These are phyloP conservation scores for Areca catechu DNA, from an alignment of 176 grass and related monocot species.

Conservation along the genomic window DNA sequence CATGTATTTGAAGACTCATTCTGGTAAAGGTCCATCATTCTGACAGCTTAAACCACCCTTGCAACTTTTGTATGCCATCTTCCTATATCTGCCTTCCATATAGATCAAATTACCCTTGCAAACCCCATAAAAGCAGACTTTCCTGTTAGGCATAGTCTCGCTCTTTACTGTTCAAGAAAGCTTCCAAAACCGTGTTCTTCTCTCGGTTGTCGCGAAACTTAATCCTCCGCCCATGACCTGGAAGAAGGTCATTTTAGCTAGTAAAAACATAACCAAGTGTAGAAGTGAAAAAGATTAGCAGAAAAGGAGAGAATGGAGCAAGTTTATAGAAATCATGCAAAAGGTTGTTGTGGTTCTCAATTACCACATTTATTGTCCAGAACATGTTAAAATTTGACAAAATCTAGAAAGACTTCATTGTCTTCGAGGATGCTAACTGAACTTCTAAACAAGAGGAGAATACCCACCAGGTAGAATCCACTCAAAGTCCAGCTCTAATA, in stretches of 20 bases:
- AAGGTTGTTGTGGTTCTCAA: background rate
- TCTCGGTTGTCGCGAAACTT: slow-evolving; percentile 24
- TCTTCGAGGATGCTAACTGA: too few relatives aligned
- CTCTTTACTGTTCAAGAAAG: slow-evolving; percentile 17
- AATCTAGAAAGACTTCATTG: background rate
- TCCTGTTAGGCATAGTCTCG: background rate
- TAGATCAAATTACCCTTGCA: too few relatives aligned
- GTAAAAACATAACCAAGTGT: background rate
- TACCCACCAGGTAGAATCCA: slow-evolving; percentile 65
- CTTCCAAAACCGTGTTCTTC: slow-evolving; percentile 32
- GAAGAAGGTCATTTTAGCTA: background rate
- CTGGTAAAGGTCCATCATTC: too few relatives aligned
- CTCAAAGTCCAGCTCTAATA: slow-evolving; percentile 42
- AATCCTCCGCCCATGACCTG: slow-evolving; percentile 37
- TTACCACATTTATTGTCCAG: background rate
- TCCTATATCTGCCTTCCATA: too few relatives aligned
- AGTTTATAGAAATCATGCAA: slow-evolving; percentile 4
- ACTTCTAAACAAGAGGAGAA: background rate
- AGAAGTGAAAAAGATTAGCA: background rate
- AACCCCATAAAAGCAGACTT: too few relatives aligned
- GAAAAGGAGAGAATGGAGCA: background rate
- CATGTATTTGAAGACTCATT: too few relatives aligned
- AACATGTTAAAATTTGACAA: background rate
- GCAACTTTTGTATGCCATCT: too few relatives aligned
- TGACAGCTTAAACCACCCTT: too few relatives aligned